Evolutionary conservation across 306 rosid genomes (phyloP), one percentile per base, ranked within the genome.

Genomic region (Chamaecrista fasciculata): DNA sequence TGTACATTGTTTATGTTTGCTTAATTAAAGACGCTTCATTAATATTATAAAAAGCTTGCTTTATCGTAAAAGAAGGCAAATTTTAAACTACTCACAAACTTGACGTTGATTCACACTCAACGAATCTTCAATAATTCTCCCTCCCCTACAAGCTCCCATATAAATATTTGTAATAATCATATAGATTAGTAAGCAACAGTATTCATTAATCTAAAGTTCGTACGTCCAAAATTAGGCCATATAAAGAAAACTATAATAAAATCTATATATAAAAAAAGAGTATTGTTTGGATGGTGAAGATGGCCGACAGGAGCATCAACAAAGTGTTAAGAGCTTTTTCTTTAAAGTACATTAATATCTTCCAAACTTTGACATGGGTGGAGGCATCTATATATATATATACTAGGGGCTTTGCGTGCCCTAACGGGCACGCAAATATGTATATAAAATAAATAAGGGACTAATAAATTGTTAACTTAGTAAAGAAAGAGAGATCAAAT

Each of bases 271-370:
- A 31, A 49, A 47, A 67, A 55, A 70, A 76, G 68, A 71, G 47
- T 69, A 36, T 61, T 72, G 23, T 66, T 72, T 55, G 21, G 70
- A 77, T 37, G 78, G 82, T 66, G 76, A 70, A 78, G 70, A 80
- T 87, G 92, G 90, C 85, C 88, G 86, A 85, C 93, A 82, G 72
- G 66, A 21, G 77, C 83, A 83, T 77, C 81, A 87, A 77, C 72
- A 72, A 79, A 85, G 76, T 79, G 51, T 70, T 64, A 55, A 67
- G 68, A 76, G 52, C 75, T 52, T 79, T 67, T 70, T 19, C 86
- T 81, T 79, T 82, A 81, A 80, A 85, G 88, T 83, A 71, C 81
- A 76, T 10, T n/a, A n/a, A 44, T 1, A 58, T 79, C 83, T 81
- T 80, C 75, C 80, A 43, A 82, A 75, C 81, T 82, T 80, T 80